These are phyloP conservation scores for Kwoniella newhampshirensis DNA, from an alignment of 768 basidiomycete species.

Conservation along the genomic window DNA sequence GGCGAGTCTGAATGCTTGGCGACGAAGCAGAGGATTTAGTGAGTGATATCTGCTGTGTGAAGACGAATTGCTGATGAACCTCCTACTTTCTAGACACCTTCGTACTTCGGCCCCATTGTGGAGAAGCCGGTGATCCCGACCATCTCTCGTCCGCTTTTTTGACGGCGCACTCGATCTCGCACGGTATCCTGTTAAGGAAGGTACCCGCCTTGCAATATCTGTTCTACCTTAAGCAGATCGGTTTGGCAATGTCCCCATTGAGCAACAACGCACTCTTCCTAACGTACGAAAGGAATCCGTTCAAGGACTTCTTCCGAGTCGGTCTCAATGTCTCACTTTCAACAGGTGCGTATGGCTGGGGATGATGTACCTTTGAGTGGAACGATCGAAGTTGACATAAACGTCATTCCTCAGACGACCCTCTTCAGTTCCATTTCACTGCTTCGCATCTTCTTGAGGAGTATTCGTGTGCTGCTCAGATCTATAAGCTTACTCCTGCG, in stretches of 20 bases:
- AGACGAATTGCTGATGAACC: slow-evolving; percentile 7
- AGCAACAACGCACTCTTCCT: slow-evolving; percentile 98
- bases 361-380: not conserved
- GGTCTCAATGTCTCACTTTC: slow-evolving; percentile 92
- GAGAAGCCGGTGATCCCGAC: slow-evolving; percentile 97
- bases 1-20: slow-evolving; percentile 91
- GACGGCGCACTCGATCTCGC: slow-evolving; percentile 95
- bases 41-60: slow-evolving; percentile 46
- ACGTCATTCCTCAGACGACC: slow-evolving; percentile 31
- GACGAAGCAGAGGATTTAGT: slow-evolving; percentile 87
- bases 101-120: slow-evolving; percentile 92
- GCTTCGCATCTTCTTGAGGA: slow-evolving; percentile 77
- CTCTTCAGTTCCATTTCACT: slow-evolving; percentile 90
- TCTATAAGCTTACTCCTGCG: slow-evolving; percentile 84
- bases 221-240: slow-evolving; percentile 97
- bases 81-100: slow-evolving; percentile 70
- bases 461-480: slow-evolving; percentile 97
- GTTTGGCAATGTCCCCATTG: slow-evolving; percentile 95
- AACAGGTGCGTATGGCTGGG: slow-evolving; percentile 69
- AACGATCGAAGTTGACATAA: not conserved
- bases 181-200: slow-evolving; percentile 96
- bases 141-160: slow-evolving; percentile 95
- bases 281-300: slow-evolving; percentile 87
- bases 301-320: slow-evolving; percentile 94
- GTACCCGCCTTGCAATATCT: slow-evolving; percentile 90